Evolutionary conservation across 306 rosid species (phyloP).

Genomic region (Sechiopsis laciniata): DNA sequence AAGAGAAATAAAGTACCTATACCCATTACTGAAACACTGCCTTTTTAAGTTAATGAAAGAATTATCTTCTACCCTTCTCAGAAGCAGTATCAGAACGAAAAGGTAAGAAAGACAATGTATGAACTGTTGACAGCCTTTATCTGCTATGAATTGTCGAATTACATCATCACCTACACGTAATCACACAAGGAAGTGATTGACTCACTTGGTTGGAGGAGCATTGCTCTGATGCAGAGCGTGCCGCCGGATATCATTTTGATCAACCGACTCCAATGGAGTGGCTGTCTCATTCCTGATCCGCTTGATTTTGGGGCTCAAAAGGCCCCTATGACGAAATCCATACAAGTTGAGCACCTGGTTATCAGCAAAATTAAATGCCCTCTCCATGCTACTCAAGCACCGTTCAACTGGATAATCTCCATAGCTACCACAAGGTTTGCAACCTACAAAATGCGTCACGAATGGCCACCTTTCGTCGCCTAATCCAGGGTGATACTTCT

Average conservation of each 20-base stretch:
- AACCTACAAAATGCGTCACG: constrained; percentile 95
- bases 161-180: constrained; percentile 34
- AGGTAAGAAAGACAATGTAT: constrained; percentile 14
- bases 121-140: constrained; percentile 21
- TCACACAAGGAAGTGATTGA: background rate
- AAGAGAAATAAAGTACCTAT: constrained; percentile 12
- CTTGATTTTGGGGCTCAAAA: constrained; percentile 88
- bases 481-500: constrained; percentile 90
- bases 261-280: constrained; percentile 66
- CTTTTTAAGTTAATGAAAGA: constrained; percentile 38
- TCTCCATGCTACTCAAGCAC: constrained; percentile 93
- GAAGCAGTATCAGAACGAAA: constrained; percentile 30
- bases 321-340: constrained; percentile 84
- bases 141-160: constrained; percentile 23
- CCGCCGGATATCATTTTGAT: constrained; percentile 73
- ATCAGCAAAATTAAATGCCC: constrained; percentile 95
- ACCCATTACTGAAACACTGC: constrained; percentile 13
- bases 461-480: constrained; percentile 99
- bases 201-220: constrained; percentile 47
- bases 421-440: constrained; percentile 99
- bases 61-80: constrained; percentile 48
- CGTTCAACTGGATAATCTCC: constrained; percentile 95
- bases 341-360: constrained; percentile 86
- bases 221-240: constrained; percentile 30
- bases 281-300: constrained; percentile 83